Evolutionary conservation across 2,329 filamentous ascomycete species (phyloP), one percentile per base, ranked within the genome.

Genomic region (Cadophora gregata): DNA sequence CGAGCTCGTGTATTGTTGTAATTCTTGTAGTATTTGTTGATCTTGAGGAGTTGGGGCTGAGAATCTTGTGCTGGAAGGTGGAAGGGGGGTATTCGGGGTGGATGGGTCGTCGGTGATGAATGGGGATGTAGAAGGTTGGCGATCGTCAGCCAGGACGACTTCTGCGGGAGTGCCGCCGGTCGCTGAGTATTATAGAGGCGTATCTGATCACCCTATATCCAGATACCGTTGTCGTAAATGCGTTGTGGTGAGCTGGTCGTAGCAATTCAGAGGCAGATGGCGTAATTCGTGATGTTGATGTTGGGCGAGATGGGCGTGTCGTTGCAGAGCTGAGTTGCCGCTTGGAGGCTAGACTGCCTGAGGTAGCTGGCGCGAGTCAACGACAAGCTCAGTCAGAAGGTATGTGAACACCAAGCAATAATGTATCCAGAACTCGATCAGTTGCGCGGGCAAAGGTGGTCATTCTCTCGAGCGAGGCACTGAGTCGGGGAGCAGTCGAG

Each of bases 101-200:
- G 84, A 79, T 84, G 86, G 85, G 83, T 85, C 80, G 88, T 89
- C 89, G 87, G 90, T 81, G 83, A 84, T 83, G 87, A 84, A 82
- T 85, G 85, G 86, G 85, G 86, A 82, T 79, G 78, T 72, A 73
- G 75, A 79, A 78, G 81, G 79, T 78, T 81, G 82, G 80, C 77
- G 82, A 83, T 88, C 85, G 87, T 90, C 85, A 85, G 90, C 90
- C 90, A 92, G 90, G 85, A 88, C 89, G 88, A 88, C 81, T 79
- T 75, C 80, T 81, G 81, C 81, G 82, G 84, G 81, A 80, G 69
- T 77, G 80, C 82, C 80, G 79, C 80, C 76, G 74, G 67, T 67
- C 59, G 27, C 31, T 50, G 31, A 50, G 62, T 59, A 60, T 60
- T 64, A 60, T 62, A 59, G 60, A 64, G 48, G 42, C 24, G 67